Evolutionary conservation across 2,329 filamentous ascomycete species (phyloP), one percentile per base, ranked within the genome.

Genomic region (Fusarium brachygibbosum): DNA sequence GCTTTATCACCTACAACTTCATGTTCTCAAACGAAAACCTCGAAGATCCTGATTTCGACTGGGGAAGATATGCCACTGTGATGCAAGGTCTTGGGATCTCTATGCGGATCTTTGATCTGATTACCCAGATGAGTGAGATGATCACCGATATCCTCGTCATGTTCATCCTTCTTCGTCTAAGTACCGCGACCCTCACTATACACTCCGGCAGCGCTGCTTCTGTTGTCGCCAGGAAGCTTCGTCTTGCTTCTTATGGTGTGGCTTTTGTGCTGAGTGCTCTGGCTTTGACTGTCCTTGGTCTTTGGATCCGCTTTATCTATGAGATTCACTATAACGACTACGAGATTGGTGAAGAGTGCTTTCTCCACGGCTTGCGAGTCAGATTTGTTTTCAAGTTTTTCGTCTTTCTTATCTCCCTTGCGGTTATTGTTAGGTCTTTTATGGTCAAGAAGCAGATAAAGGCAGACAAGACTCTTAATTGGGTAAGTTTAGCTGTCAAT

Each of bases 101-200:
- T 10, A 37, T 42, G 1, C 32, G 42, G 8, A 17, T 66, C 3
- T 51, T 52, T 23, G 59, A 17, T 3, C 10, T 17, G 5, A 17
- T 42, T 1, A 5, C 9, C 16, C 9, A 7, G 21, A 25, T 6
- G 13, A 25, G 40, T 5, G 21, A 70, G 4, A 48, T 46, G 41
- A 9, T 70, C 5, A 46, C 54, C 25, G 66, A 76, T 1, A 59
- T 74, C 10, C 45, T 75, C 25, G 23, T 71, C 17, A 69, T 76
- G 40, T 38, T 78, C 11, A 61, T 71, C n/a, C 64, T 78, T 9
- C 55, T 75, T 3, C 58, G 63, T 46, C 53, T 78, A 2, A 62
- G 63, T 21, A 64, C 48, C 2, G 75, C 71, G 11, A 71, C 74
- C 37, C 48, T 63, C 41, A 56, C 73, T 13, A 68, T 64, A 0